Conservation (phyloP, 352 stramenopile species). For the Phytophthora litchii region DNA sequence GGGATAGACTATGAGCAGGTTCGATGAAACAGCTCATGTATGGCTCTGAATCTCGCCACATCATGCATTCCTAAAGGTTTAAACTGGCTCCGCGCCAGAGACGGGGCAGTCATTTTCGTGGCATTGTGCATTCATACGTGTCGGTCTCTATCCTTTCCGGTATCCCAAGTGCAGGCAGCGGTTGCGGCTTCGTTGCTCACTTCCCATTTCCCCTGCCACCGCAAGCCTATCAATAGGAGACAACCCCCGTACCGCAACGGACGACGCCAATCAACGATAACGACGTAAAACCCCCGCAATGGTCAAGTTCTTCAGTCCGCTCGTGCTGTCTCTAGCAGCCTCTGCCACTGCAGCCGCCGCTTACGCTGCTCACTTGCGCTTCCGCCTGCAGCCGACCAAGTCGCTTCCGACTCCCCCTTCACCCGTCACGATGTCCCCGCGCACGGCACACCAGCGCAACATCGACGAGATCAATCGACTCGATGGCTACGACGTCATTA, state of each 20-base stretch:
- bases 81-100: slow-evolving; percentile 6
- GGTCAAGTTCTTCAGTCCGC: slow-evolving; percentile 43
- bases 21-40: slow-evolving; percentile 2
- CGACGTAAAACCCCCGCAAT: slow-evolving; percentile 32
- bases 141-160: slow-evolving; percentile 6
- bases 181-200: slow-evolving; percentile 26
- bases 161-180: slow-evolving; percentile 2
- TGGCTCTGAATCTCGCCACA: slow-evolving; percentile 1
- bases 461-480: slow-evolving; percentile 88
- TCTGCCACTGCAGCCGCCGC: slow-evolving; percentile 38
- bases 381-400: slow-evolving; percentile 26
- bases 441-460: slow-evolving; percentile 68
- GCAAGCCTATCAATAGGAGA: too few species aligned
- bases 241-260: not conserved
- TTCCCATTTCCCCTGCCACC: slow-evolving; percentile 24
- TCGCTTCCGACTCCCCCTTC: slow-evolving; percentile 3
- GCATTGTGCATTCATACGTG: slow-evolving; percentile 27
- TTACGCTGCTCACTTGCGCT: slow-evolving; percentile 41
- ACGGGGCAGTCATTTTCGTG: slow-evolving; percentile 12
- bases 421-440: slow-evolving; percentile 36
- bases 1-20: slow-evolving; percentile 12
- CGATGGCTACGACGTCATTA: slow-evolving; percentile 96
- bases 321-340: slow-evolving; percentile 34
- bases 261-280: slow-evolving; percentile 26
- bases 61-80: slow-evolving; percentile 7